These are phyloP conservation scores for Phytophthora niederhauseri DNA, from an alignment of 352 stramenopile species.

Conservation along the genomic window DNA sequence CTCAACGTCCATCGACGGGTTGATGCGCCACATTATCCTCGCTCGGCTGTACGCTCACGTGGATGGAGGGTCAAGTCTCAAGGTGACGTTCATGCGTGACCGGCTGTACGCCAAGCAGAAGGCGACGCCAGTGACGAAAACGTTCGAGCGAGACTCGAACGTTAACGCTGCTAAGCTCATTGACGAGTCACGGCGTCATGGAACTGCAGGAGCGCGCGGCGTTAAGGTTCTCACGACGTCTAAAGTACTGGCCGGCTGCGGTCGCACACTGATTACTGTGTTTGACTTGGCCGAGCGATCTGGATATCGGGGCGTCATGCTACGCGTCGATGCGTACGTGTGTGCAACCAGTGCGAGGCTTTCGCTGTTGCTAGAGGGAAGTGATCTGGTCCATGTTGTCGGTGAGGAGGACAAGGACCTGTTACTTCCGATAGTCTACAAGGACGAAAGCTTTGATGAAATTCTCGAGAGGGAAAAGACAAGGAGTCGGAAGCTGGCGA, in stretches of 20 bases:
- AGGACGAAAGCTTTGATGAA: not conserved
- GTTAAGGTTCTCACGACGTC: conserved; percentile 66
- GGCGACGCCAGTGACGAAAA: conserved; percentile 53
- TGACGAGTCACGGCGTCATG: conserved; percentile 34
- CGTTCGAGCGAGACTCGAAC: conserved; percentile 33
- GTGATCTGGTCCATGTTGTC: conserved; percentile 52
- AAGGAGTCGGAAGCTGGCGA: conserved; percentile 36
- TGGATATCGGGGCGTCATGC: conserved; percentile 6
- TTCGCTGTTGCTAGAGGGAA: conserved; percentile 50
- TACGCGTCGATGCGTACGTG: conserved; percentile 72
- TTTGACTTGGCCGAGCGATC: conserved; percentile 43
- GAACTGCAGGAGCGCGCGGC: conserved; percentile 43
- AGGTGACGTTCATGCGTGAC: conserved; percentile 58
- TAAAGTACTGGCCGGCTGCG: conserved; percentile 38
- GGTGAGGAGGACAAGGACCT: conserved; percentile 38
- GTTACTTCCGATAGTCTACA: conserved; percentile 11
- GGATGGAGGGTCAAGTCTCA: conserved; percentile 13
- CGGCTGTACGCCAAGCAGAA: conserved; percentile 76
- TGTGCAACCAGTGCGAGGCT: conserved; percentile 51
- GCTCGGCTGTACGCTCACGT: conserved; percentile 40
- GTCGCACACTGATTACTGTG: conserved; percentile 63
- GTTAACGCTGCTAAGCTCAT: conserved; percentile 68
- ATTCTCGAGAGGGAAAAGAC: conserved; percentile 9
- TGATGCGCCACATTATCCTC: conserved; percentile 66
- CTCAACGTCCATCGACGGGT: conserved; percentile 39